Conservation (phyloP, 2,329 filamentous ascomycete genomes). For the Furcasterigmium furcatum region DNA sequence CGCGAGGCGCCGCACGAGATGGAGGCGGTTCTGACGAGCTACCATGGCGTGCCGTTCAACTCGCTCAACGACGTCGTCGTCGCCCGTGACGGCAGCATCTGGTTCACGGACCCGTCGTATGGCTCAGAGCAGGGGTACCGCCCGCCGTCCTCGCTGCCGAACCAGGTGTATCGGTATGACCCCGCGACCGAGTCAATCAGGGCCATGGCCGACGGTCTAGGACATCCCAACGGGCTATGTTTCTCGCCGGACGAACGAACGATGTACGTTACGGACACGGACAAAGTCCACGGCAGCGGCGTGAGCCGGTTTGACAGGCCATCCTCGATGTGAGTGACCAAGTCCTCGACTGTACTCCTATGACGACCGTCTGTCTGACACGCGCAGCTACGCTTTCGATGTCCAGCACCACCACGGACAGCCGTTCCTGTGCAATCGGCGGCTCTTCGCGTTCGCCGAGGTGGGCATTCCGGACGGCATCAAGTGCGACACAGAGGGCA, state of each 20-base stretch:
- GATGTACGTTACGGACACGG: constrained; percentile 43
- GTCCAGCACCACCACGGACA: constrained; percentile 10
- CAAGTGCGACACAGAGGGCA: constrained; percentile 41
- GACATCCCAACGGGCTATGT: constrained; percentile 40
- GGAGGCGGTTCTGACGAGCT: constrained; percentile 7
- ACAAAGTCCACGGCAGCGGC: constrained; percentile 26
- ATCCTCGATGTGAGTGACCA: constrained; percentile 4
- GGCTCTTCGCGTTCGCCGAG: constrained; percentile 48
- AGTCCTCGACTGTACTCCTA: background rate
- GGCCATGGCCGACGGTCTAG: constrained; percentile 44
- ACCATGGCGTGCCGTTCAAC: constrained; percentile 32
- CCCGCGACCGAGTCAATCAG: constrained; percentile 31
- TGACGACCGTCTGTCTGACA: constrained; percentile 13
- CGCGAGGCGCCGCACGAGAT: constrained; percentile 22
- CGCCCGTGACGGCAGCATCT: constrained; percentile 36
- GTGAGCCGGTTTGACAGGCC: constrained; percentile 12
- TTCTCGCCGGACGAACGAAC: constrained; percentile 41
- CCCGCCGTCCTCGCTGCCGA: constrained; percentile 36
- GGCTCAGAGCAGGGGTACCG: constrained; percentile 44
- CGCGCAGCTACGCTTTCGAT: constrained; percentile 11
- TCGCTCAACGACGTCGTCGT: constrained; percentile 46
- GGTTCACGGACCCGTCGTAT: constrained; percentile 49
- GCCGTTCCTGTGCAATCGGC: constrained; percentile 37
- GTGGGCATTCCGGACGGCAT: constrained; percentile 44
- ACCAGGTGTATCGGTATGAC: constrained; percentile 45